Evolutionary conservation across 1,284 basidiomycete species (phyloP), one percentile per base, ranked within the genome.

Genomic region (Puccinia sorghi): DNA sequence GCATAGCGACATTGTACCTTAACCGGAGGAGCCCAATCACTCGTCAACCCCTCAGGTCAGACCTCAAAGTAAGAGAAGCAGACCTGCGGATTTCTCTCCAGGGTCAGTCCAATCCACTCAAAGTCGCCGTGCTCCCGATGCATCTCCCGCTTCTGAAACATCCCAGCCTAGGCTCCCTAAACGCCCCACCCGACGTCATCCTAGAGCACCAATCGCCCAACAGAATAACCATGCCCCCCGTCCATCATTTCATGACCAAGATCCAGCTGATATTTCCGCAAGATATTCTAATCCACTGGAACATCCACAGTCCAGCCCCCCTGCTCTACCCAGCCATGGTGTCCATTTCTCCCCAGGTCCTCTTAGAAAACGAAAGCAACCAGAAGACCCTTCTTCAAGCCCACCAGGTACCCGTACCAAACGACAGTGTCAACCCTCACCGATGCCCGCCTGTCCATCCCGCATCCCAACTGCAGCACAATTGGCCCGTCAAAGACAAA

Each of bases 391-490:
- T 64, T 64, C 37, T 39, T 27, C 61, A 13, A 64, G 61, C 41
- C 61, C 61, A 25, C 8, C 25, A 64, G 25, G 61, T 64, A 6
- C n/a, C n/a, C 63, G 37, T 22, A 15, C 32, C 12, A 61, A 61
- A 61, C 57, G 20, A 61, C 32, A 4, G 25, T 5, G 32, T 27
- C 13, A 20, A 15, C 41, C 41, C 37, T 6, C 46, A 17, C 41
- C 11, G 8, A 20, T 32, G 11, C 12, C 46, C 46, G 41, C 20
- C 25, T 22, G 63, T 46, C 27, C 7, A 9, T 27, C 54, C 61
- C 22, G 37, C 43, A 66, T 66, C 41, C 64, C 64, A 43, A 66
- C 41, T 48, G 9, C 22, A 22, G 64, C 46, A 12, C n/a, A 66
- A 48, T 15, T 25, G 27, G n/a, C 20, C 39, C 25, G 64, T 5